Evolutionary conservation across 345 rosid species (phyloP).

Genomic region (Heritiera fomes): DNA sequence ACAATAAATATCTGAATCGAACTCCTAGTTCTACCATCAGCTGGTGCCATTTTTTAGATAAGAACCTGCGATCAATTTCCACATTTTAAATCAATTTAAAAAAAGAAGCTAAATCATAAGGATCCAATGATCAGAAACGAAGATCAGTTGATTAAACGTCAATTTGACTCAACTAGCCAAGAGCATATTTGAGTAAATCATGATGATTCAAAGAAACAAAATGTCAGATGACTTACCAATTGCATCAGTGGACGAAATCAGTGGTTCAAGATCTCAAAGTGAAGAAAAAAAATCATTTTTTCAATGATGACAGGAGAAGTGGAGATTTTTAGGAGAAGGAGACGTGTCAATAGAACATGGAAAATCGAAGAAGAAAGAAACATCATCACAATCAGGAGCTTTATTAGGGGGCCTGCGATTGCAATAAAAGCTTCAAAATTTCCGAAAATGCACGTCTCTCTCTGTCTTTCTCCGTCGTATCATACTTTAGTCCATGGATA

Average conservation of each 20-base stretch:
- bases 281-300: not conserved
- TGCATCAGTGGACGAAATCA: conserved; percentile 19
- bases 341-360: conserved; percentile 15
- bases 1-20: conserved; percentile 82
- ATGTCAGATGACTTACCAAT: conserved; percentile 22
- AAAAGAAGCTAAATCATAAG: not conserved
- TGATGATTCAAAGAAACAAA: not conserved
- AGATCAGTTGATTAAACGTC: not conserved
- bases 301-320: not conserved
- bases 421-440: not conserved
- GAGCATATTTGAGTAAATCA: not conserved
- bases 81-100: not conserved
- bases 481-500: not conserved
- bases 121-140: not conserved
- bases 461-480: not conserved
- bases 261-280: conserved; percentile 2
- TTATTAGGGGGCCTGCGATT: too few species aligned
- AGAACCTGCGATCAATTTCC: conserved; percentile 33
- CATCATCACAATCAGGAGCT: not conserved
- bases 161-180: not conserved
- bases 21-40: conserved; percentile 84
- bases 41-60: conserved; percentile 59
- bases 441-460: not conserved
- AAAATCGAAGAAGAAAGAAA: not conserved
- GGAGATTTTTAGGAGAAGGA: conserved; percentile 1